Evolutionary conservation across 2,329 filamentous ascomycete species (phyloP), one percentile per base, ranked within the genome.

Genomic region (Aspergillus ruber): DNA sequence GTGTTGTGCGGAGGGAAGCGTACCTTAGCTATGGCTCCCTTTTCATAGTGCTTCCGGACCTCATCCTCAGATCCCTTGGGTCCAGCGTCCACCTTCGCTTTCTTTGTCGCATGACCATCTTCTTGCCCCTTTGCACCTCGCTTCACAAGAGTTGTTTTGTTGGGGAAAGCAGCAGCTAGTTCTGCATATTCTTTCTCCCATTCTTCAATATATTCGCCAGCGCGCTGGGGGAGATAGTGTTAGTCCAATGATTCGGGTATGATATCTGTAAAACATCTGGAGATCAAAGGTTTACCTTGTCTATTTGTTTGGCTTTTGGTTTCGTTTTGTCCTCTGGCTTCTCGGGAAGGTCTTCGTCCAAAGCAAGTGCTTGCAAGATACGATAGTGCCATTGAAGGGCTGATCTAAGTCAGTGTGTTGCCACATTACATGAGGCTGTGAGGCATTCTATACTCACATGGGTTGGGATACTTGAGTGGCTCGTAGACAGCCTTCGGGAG

Each of bases 351-450:
- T 96, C 90, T 64, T 98, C 93, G 32, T 95, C 90, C 1, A 98
- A 76, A 0, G 93, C 93, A 48, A 96, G 78, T 6, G 88, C 86
- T 69, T 98, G 93, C 0, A 98, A 74, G 41, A 98, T 95, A 52
- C 83, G 85, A 74, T 97, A 98, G 71, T 97, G 93, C 90, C 91
- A 98, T 70, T 98, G 93, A 20, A 98, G 75, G 7, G 87, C 80
- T 62, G 43, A 2, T 6, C 12, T 4, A 53, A 29, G 54, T 53
- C 36, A 43, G 25, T 27, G 33, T n/a, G n/a, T 2, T 9, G 12
- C 23, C 9, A 15, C 17, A 3, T 6, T 7, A 13, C 17, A 23
- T 4, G 13, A 10, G 0, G n/a, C 8, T n/a, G 35, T 36, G 6
- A 33, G 2, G 20, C 10, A 35, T 29, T 29, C 2, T 10, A 39